These are phyloP conservation scores for Suillus subalutaceus DNA, from an alignment of 768 basidiomycete genomes.

Conservation along the genomic window DNA sequence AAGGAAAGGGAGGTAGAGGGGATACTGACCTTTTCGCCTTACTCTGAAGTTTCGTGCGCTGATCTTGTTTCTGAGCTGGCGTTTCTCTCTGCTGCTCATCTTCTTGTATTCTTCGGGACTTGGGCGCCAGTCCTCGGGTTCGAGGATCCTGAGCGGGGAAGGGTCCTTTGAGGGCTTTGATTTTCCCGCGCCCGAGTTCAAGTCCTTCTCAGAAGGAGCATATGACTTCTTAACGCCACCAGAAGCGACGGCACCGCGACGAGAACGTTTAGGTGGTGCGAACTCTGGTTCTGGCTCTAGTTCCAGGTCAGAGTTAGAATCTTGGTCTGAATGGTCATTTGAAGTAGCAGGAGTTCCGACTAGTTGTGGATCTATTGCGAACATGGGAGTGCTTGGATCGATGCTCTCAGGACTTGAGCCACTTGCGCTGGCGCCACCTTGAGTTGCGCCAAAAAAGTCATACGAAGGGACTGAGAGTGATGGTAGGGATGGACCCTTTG, in stretches of 20 bases:
- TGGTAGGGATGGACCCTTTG: conserved; percentile 32
- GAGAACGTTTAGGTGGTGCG: conserved; percentile 45
- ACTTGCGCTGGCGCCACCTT: conserved; percentile 30
- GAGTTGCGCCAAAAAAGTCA: conserved; percentile 44
- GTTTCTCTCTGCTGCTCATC: conserved; percentile 93
- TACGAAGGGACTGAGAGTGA: conserved; percentile 32
- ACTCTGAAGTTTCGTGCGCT: conserved; percentile 95
- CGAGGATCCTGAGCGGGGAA: conserved; percentile 23
- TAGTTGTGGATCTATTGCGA: conserved; percentile 76
- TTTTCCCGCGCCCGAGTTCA: conserved; percentile 13
- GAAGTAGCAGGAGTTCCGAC: conserved; percentile 64
- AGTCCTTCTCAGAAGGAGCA: conserved; percentile 36
- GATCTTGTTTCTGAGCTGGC: conserved; percentile 96
- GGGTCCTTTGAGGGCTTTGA: conserved; percentile 34
- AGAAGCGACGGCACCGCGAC: conserved; percentile 70
- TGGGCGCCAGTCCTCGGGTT: conserved; percentile 80
- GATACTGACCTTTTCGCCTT: conserved; percentile 75
- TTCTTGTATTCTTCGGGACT: conserved; percentile 93
- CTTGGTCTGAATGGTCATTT: conserved; percentile 39
- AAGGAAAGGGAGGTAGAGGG: neutral
- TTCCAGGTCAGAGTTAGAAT: conserved; percentile 38
- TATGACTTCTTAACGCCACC: conserved; percentile 74
- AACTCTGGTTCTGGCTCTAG: conserved; percentile 32
- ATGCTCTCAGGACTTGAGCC: conserved; percentile 22
- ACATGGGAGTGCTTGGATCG: conserved; percentile 31